Conservation (phyloP, 495 filamentous ascomycete genomes). For the Aspergillus leporis region DNA sequence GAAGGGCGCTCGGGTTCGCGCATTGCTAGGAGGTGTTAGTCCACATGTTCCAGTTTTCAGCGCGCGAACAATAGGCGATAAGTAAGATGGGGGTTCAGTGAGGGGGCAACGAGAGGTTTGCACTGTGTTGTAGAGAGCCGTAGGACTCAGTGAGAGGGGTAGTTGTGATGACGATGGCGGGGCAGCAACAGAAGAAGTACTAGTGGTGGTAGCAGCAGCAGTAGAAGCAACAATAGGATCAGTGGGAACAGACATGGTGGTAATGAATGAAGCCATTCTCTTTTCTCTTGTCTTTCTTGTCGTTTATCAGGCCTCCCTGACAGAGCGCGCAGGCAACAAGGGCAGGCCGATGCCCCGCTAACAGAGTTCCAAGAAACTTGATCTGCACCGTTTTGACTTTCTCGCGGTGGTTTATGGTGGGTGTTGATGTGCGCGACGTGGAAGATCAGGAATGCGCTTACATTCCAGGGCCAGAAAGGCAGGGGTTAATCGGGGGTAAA, state of each 20-base stretch:
- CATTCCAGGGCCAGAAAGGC: conserved; percentile 13
- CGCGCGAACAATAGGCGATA: conserved; percentile 43
- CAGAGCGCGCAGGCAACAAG: neutral
- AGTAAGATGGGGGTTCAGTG: conserved; percentile 41
- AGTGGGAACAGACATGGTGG: conserved; percentile 65
- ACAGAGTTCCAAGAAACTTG: neutral
- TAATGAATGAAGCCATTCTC: conserved; percentile 67
- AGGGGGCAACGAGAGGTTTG: conserved; percentile 34
- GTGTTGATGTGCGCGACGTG: neutral
- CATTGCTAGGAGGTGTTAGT: conserved; percentile 70
- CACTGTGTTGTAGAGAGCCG: conserved; percentile 31
- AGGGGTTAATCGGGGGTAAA: neutral
- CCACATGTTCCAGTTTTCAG: conserved; percentile 38
- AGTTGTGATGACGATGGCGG: conserved; percentile 16
- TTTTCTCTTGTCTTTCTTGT: conserved; percentile 10
- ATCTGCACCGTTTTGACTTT: neutral
- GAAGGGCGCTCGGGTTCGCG: conserved; percentile 86
- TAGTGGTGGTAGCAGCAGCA: conserved; percentile 28
- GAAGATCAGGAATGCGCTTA: conserved; percentile 15
- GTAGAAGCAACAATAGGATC: conserved; percentile 35
- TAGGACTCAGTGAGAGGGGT: conserved; percentile 25
- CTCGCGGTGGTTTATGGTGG: conserved; percentile 1
- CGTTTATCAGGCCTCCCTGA: neutral
- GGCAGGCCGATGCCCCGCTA: conserved; percentile 1
- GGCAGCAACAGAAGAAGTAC: conserved; percentile 13